Evolutionary conservation across 768 basidiomycete genomes (phyloP), one percentile per base, ranked within the genome.

Genomic region (Clavulina sp.): DNA sequence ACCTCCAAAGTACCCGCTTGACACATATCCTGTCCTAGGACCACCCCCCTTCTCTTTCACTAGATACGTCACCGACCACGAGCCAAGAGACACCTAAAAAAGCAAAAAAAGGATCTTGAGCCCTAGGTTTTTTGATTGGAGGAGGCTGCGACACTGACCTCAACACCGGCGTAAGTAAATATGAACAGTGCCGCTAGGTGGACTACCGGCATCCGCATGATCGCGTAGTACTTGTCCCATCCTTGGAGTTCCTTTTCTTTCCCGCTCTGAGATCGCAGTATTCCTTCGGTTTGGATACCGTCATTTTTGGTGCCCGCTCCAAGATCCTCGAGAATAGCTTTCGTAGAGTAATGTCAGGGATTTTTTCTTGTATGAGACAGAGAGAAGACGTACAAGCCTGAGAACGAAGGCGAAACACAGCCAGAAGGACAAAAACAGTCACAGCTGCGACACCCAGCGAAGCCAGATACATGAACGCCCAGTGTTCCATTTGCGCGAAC

Each of bases 401-500:
- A 38, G 34, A 7, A 38, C 19, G 7, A 19, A 81, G 64, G n/a
- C 75, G 71, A 65, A 91, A 88, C 3, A 83, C 74, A 2, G 58
- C 51, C 2, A 71, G 56, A 4, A 89, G 63, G 3, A 77, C 49
- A 9, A 71, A 33, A 1, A 72, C 68, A 56, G 83, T 86, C 38
- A 67, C 56, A 18, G 76, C 51, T 0, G 82, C 76, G n/a, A 91
- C 56, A 1, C 76, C 80, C 0, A 88, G 64, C 0, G 84, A 84
- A 1, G 67, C 67, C 5, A 88, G 69, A 59, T 78, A 91, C 61
- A 88, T 81, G 61, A 82, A 80, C 1, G 78, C 81, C 87, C 86
- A 89, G 31, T 66, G 71, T 0, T 56, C 62, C 23, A 75, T 58
- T 51, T 76, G 74, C 0, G 83, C 70, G 57, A 92, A 91, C 52